These are phyloP conservation scores for Fusarium aywerte DNA, from an alignment of 2,329 filamentous ascomycete genomes.

Conservation along the genomic window DNA sequence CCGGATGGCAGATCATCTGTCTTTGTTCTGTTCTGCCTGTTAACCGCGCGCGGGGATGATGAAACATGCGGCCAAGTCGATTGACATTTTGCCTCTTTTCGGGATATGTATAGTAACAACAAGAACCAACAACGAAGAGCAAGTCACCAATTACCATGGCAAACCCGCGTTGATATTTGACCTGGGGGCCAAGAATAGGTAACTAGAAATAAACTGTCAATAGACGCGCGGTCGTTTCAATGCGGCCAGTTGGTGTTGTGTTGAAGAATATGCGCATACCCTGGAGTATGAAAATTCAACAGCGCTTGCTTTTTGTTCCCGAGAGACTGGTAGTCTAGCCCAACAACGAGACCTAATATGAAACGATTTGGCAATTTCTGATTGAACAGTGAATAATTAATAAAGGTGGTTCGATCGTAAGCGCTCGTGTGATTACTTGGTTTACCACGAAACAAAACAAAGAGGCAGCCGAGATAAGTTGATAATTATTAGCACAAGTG, in stretches of 20 bases:
- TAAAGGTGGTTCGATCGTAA: too few relatives aligned
- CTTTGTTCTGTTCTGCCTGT: neutral
- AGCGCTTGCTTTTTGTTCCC: constrained; percentile 21
- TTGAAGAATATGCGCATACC: constrained; percentile 7
- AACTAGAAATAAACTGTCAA: neutral
- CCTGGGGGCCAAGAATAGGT: neutral
- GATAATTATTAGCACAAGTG: too few relatives aligned
- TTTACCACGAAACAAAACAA: neutral
- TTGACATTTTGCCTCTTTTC: neutral
- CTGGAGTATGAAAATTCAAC: constrained; percentile 1
- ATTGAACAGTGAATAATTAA: too few relatives aligned
- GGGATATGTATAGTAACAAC: constrained; percentile 7
- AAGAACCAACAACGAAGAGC: neutral
- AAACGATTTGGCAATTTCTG: neutral
- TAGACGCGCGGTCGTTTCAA: constrained; percentile 4
- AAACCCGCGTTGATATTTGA: neutral
- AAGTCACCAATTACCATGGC: constrained; percentile 17
- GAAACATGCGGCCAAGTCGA: constrained; percentile 10
- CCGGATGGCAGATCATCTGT: neutral
- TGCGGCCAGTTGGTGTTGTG: constrained; percentile 1
- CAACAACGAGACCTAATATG: neutral
- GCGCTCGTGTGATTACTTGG: too few relatives aligned
- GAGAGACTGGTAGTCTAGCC: constrained; percentile 13
- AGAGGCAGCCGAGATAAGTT: constrained; percentile 27
- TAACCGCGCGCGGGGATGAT: constrained; percentile 22